Evolutionary conservation across 140 eudicot species (phyloP).

Genomic region (Bidens hawaiensis): DNA sequence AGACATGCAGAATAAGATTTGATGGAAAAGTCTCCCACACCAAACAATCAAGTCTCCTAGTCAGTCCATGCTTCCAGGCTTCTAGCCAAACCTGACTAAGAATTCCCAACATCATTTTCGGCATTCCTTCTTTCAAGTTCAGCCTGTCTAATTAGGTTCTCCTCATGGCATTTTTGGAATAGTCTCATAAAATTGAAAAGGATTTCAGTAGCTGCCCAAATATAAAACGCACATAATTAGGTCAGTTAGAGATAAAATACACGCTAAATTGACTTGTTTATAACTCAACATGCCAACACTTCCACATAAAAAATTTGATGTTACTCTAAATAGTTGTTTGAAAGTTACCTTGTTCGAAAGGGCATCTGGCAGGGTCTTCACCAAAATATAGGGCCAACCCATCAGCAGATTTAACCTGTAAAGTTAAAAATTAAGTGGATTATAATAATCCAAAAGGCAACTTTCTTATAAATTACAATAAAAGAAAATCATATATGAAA

Average conservation of each 20-base stretch:
- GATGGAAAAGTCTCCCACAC: too few relatives aligned
- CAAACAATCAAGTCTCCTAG: too few relatives aligned
- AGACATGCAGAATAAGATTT: too few relatives aligned
- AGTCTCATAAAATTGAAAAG: constrained; percentile 68
- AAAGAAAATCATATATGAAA: not conserved
- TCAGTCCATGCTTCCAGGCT: not conserved
- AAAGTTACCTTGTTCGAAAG: constrained; percentile 89
- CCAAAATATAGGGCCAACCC: constrained; percentile 83
- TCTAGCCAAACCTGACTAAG: constrained; percentile 29
- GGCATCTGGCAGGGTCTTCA: constrained; percentile 90
- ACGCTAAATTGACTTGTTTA: not conserved
- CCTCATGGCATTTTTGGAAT: constrained; percentile 78
- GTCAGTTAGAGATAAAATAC: not conserved
- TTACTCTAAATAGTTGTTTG: not conserved
- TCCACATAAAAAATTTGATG: not conserved
- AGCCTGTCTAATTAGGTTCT: constrained; percentile 67
- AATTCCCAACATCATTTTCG: too few relatives aligned
- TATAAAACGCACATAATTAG: not conserved
- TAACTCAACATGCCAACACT: not conserved
- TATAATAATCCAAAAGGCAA: constrained; percentile 6
- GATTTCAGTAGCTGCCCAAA: constrained; percentile 58
- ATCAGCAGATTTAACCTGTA: constrained; percentile 87
- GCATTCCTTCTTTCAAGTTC: constrained; percentile 78
- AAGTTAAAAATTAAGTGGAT: constrained; percentile 6
- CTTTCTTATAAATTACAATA: constrained; percentile 1